Percentiles rank a stretch among this genome's conserved stretches.
Conservation (phyloP, 345 rosid genomes). For the Xanthoceras sorbifolium region DNA sequence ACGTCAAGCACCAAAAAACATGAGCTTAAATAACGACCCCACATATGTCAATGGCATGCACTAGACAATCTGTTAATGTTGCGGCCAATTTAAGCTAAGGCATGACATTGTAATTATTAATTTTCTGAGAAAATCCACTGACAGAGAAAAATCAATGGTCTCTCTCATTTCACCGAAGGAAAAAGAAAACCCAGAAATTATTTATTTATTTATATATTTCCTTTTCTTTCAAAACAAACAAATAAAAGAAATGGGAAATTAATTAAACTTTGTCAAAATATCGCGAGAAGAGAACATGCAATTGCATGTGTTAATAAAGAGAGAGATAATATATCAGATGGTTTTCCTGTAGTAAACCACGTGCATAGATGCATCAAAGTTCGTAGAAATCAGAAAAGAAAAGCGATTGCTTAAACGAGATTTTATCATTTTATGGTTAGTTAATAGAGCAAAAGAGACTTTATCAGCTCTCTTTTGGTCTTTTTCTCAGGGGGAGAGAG, state of each 20-base stretch:
- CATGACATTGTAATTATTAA: background rate
- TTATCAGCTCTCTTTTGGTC: slow-evolving; percentile 2
- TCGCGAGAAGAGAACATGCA: slow-evolving; percentile 11
- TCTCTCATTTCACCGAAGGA: too few relatives aligned
- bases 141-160: background rate
- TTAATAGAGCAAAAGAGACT: slow-evolving; percentile 29
- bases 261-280: slow-evolving; percentile 4
- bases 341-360: slow-evolving; percentile 39
- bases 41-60: slow-evolving; percentile 12
- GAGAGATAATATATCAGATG: slow-evolving; percentile 1
- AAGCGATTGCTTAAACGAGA: slow-evolving; percentile 34
- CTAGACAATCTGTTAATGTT: slow-evolving; percentile 24
- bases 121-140: background rate
- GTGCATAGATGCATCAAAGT: slow-evolving; percentile 52
- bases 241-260: background rate
- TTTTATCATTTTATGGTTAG: slow-evolving; percentile 21
- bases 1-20: slow-evolving; percentile 2
- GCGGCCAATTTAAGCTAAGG: slow-evolving; percentile 32
- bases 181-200: background rate
- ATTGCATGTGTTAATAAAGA: slow-evolving; percentile 11
- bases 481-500: background rate
- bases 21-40: slow-evolving; percentile 12
- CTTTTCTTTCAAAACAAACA: slow-evolving; percentile 17
- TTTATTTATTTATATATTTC: background rate
- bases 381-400: slow-evolving; percentile 31